Conservation (phyloP, 768 basidiomycete genomes). For the Cystobasidium onofrii region DNA sequence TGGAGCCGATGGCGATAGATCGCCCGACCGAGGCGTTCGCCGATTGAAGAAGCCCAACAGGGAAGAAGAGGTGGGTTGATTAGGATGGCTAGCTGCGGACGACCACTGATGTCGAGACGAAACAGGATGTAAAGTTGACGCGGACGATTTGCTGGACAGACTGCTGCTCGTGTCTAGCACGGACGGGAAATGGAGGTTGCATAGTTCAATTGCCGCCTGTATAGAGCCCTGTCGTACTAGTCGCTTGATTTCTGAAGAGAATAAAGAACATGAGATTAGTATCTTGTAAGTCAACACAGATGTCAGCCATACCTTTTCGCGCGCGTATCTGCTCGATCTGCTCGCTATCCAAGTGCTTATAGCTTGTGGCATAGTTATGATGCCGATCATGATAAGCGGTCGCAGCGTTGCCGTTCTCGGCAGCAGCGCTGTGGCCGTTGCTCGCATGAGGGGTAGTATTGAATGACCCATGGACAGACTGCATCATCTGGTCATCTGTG, state of each 20-base stretch:
- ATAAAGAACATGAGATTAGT: not conserved
- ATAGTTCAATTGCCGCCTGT: slow-evolving; percentile 17
- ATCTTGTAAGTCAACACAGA: not conserved
- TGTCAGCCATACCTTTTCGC: not conserved
- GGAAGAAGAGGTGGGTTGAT: not conserved
- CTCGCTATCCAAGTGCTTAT: not conserved
- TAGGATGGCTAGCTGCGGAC: not conserved
- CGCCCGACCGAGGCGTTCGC: not conserved
- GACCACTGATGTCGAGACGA: not conserved
- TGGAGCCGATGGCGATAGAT: not conserved
- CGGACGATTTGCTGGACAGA: not conserved
- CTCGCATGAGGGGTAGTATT: not conserved
- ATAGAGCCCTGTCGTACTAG: slow-evolving; percentile 11
- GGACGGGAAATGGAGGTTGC: slow-evolving; percentile 22
- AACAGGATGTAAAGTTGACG: not conserved
- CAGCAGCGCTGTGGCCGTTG: not conserved
- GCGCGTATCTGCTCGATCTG: slow-evolving; percentile 14
- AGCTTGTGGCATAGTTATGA: not conserved
- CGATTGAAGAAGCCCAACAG: not conserved
- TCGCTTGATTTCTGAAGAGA: slow-evolving; percentile 18
- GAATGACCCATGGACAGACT: not conserved
- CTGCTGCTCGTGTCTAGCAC: not conserved
- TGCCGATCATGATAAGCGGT: not conserved
- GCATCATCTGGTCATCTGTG: not conserved
- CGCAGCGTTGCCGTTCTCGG: not conserved